phyloP scores from a whole-genome alignment of 441 rosid genomes.

The Gossypium davidsonii region DNA sequence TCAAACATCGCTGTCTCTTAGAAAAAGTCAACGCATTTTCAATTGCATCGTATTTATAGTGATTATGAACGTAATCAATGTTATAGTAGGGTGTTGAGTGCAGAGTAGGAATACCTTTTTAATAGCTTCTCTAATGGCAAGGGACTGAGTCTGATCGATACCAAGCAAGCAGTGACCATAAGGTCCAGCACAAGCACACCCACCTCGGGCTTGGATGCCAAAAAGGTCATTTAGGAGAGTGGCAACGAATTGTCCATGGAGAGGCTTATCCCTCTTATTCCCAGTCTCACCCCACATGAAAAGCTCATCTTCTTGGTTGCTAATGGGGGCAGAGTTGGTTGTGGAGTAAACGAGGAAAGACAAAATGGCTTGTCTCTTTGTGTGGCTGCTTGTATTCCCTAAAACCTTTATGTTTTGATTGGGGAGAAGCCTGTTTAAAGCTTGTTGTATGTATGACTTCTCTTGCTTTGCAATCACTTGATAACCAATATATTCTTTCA shows the following conservation, averaged over 20 bases:
- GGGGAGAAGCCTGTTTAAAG: conserved; percentile 38
- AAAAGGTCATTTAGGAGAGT: conserved; percentile 51
- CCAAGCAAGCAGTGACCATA: conserved; percentile 50
- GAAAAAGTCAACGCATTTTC: not conserved
- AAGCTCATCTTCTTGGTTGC: not conserved
- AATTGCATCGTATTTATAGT: not conserved
- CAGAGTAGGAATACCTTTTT: conserved; percentile 24
- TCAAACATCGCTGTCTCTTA: not conserved
- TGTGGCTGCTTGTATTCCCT: conserved; percentile 28
- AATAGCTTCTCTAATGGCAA: conserved; percentile 24
- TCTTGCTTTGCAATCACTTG: conserved; percentile 35
- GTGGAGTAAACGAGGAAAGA: conserved; percentile 50
- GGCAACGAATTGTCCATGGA: conserved; percentile 51
- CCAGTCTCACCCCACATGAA: conserved; percentile 37
- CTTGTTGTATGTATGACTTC: conserved; percentile 27
- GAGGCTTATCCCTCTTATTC: conserved; percentile 41
- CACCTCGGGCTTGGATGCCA: conserved; percentile 63
- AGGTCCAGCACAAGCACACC: conserved; percentile 66
- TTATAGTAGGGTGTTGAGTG: not conserved
- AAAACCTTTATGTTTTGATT: conserved; percentile 38
- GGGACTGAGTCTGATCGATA: conserved; percentile 17
- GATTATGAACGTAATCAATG: not conserved
- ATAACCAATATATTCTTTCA: conserved; percentile 40
- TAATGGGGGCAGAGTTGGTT: conserved; percentile 10
- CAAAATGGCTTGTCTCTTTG: conserved; percentile 34